These are phyloP conservation scores for Pulveroboletus ridleyi DNA, from an alignment of 1,284 basidiomycete genomes.

Conservation along the genomic window DNA sequence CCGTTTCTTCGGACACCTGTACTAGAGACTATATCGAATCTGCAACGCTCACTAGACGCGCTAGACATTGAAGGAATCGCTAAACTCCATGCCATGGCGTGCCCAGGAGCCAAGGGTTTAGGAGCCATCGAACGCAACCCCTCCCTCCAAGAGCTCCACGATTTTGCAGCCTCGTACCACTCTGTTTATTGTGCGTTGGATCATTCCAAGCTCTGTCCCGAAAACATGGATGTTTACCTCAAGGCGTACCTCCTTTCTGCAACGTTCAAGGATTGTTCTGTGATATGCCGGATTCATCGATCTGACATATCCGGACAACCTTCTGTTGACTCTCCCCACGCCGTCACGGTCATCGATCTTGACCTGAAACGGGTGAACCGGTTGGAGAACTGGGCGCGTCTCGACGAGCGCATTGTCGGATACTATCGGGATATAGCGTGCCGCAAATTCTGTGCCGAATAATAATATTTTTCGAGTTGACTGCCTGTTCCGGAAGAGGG, in stretches of 20 bases:
- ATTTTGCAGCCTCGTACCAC: conserved; percentile 64
- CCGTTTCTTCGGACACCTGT: conserved; percentile 58
- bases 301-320: conserved; percentile 15
- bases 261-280: conserved; percentile 96
- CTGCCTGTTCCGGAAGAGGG: no score
- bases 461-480: not conserved
- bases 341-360: conserved; percentile 82
- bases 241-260: conserved; percentile 87
- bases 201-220: conserved; percentile 45
- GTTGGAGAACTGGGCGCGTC: conserved; percentile 73
- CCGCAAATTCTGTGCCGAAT: conserved; percentile 50
- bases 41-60: conserved; percentile 83
- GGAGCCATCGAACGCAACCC: conserved; percentile 45
- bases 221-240: conserved; percentile 62
- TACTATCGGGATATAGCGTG: conserved; percentile 43
- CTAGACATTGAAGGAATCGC: conserved; percentile 84
- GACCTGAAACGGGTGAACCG: conserved; percentile 81
- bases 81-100: conserved; percentile 27
- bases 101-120: conserved; percentile 20
- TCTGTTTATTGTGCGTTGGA: conserved; percentile 41
- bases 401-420: conserved; percentile 76
- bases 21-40: conserved; percentile 60
- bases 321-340: conserved; percentile 30
- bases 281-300: conserved; percentile 68
- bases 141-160: conserved; percentile 60